Evolutionary conservation across 176 grass and related monocot species (phyloP).

Genomic region (Raddia guianensis): DNA sequence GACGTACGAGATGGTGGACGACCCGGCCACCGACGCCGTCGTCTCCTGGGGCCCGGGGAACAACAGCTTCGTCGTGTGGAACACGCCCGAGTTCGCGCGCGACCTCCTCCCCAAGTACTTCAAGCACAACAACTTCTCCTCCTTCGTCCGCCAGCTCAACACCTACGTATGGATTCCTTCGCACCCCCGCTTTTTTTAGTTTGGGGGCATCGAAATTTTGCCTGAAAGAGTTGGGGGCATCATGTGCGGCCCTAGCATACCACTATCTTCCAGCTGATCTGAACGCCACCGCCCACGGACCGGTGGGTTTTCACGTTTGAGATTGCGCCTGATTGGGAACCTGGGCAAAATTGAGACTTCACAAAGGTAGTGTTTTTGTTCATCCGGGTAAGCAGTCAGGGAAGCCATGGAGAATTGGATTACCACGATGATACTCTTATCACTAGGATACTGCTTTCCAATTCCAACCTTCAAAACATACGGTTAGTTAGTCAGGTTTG

Average conservation of each 20-base stretch:
- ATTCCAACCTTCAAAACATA: not conserved
- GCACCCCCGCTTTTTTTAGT: not conserved
- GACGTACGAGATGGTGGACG: conserved; percentile 96
- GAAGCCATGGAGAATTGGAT: not conserved
- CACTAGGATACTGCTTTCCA: not conserved
- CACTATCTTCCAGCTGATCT: not conserved
- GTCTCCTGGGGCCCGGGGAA: conserved; percentile 75
- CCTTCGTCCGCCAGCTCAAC: conserved; percentile 92
- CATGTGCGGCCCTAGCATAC: not conserved
- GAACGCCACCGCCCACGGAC: not conserved
- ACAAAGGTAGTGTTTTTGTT: not conserved
- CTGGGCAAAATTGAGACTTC: not conserved
- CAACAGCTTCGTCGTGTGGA: conserved; percentile 96
- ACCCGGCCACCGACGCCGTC: conserved; percentile 66
- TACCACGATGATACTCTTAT: not conserved
- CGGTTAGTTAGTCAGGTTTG: not conserved
- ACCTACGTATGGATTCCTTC: conserved; percentile 54
- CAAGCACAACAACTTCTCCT: conserved; percentile 95
- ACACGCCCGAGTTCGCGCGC: conserved; percentile 83
- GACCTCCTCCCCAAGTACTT: conserved; percentile 96
- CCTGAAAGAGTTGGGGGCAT: not conserved
- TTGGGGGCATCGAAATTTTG: not conserved
- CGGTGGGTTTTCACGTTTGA: not conserved
- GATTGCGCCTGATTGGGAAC: not conserved
- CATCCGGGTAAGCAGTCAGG: too few relatives aligned